phyloP scores from a whole-genome alignment of 306 rosid genomes.

The Fagus crenata region DNA sequence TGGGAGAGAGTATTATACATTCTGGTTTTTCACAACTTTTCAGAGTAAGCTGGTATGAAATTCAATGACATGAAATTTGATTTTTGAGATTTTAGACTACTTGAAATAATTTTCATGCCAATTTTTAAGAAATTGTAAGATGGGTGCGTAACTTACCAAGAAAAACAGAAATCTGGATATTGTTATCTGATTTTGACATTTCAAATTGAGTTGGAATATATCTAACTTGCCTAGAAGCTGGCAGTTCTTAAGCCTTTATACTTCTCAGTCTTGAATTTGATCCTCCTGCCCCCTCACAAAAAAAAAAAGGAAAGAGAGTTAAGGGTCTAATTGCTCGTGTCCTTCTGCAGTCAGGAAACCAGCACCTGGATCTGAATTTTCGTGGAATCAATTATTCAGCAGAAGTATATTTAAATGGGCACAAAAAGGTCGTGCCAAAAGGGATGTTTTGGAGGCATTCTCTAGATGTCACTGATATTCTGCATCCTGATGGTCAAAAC shows the following conservation, averaged over 20 bases:
- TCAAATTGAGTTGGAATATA: not conserved
- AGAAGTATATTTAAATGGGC: slow-evolving; percentile 82
- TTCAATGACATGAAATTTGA: not conserved
- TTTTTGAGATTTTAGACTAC: not conserved
- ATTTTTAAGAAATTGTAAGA: not conserved
- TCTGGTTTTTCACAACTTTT: slow-evolving; percentile 83
- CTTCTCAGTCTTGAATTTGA: not conserved
- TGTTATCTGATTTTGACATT: not conserved
- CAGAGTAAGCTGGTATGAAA: slow-evolving; percentile 62
- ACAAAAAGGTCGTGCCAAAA: slow-evolving; percentile 57
- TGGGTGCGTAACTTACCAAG: too few species aligned
- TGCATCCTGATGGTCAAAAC: slow-evolving; percentile 65
- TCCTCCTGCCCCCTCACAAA: not conserved
- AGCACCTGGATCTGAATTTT: slow-evolving; percentile 80
- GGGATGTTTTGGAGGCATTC: slow-evolving; percentile 96
- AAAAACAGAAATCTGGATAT: too few species aligned
- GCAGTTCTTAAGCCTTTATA: not conserved
- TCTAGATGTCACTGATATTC: slow-evolving; percentile 75
- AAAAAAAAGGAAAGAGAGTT: not conserved
- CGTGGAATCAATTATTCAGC: slow-evolving; percentile 91
- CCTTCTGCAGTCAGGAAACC: slow-evolving; percentile 55
- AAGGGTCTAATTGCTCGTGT: slow-evolving; percentile 15
- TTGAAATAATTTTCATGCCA: not conserved
- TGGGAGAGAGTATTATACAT: slow-evolving; percentile 87
- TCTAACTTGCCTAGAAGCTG: not conserved